Conservation (phyloP, 164 flowering plant genomes). For the Sextonia rubra region DNA sequence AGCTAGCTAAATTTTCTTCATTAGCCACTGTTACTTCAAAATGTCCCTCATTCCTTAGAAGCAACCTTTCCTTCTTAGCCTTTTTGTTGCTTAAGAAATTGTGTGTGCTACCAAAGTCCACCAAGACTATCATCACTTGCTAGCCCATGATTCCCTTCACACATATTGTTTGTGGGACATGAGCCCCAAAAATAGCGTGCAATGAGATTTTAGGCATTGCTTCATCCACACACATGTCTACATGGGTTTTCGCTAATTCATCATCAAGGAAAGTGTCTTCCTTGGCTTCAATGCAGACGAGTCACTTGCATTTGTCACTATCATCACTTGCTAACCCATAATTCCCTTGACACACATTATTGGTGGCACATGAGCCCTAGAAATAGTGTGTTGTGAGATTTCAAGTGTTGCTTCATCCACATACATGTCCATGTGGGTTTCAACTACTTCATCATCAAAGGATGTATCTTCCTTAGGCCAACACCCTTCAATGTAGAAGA, state of each 20-base stretch:
- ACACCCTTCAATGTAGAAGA: constrained; percentile 4
- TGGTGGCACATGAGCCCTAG: background rate
- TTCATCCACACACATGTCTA: no score
- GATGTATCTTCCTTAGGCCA: background rate
- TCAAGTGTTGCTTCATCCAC: background rate
- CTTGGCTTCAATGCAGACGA: no score
- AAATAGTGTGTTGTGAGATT: background rate
- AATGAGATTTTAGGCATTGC: background rate
- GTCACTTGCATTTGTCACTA: no score
- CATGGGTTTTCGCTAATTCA: background rate
- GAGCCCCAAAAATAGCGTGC: background rate
- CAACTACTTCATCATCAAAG: background rate
- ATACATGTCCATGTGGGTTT: background rate
- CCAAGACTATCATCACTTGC: background rate
- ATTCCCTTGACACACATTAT: background rate
- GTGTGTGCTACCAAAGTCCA: no score
- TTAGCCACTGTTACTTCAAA: no score
- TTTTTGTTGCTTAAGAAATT: background rate
- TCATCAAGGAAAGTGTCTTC: no score
- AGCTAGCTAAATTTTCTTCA: no score
- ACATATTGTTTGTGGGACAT: background rate
- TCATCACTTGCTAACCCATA: background rate
- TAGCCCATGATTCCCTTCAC: background rate
- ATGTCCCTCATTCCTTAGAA: no score
- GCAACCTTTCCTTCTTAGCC: background rate